A percentile compares a stretch with the other conserved stretches of the same genome.
Conservation (phyloP, 495 filamentous ascomycete species). For the Neurospora discreta region DNA sequence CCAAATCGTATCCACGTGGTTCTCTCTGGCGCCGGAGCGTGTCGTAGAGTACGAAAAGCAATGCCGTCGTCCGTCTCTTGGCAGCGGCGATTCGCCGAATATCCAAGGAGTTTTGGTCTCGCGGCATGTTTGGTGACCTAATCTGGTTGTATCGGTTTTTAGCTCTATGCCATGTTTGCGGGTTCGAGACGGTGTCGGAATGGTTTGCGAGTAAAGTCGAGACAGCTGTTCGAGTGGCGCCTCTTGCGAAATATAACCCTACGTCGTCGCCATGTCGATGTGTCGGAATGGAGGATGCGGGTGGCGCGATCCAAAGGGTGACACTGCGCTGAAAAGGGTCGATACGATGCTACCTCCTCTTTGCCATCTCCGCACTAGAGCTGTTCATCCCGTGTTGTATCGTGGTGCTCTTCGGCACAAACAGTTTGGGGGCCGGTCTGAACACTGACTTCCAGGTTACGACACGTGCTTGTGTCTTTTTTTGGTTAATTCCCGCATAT, state of each 20-base stretch:
- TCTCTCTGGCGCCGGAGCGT: not conserved
- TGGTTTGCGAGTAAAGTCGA: not conserved
- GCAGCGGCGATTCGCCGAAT: not conserved
- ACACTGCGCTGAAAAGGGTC: not conserved
- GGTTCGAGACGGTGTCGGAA: not conserved
- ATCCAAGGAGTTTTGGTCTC: not conserved
- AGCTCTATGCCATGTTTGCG: not conserved
- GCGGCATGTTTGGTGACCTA: not conserved
- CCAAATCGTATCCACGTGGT: not conserved
- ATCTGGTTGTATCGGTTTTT: not conserved
- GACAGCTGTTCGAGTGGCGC: not conserved
- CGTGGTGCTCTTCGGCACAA: not conserved
- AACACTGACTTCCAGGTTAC: not conserved
- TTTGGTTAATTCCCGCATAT: not conserved
- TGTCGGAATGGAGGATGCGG: not conserved
- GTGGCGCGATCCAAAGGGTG: not conserved
- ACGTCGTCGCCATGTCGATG: not conserved
- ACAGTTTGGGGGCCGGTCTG: not conserved
- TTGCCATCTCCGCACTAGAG: not conserved
- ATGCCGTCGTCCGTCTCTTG: not conserved
- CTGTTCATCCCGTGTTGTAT: not conserved
- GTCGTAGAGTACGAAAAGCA: not conserved
- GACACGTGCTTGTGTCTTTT: not conserved
- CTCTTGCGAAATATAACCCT: not conserved
- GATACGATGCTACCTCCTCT: not conserved